phyloP scores from a whole-genome alignment of 192 early-diverging fungal genomes.

The Coemansia biformis region DNA sequence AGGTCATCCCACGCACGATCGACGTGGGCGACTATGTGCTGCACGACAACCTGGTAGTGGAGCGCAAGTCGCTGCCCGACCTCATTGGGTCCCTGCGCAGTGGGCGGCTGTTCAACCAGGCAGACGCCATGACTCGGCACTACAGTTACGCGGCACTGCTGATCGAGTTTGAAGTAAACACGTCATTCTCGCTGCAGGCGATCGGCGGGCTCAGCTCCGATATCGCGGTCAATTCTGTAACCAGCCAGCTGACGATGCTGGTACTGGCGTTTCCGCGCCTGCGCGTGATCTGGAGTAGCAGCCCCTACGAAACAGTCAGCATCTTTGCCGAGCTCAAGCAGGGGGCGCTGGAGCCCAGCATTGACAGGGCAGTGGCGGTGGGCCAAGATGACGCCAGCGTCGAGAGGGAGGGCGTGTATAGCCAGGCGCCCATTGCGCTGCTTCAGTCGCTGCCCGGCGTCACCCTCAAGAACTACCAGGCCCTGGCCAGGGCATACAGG shows the following conservation, averaged over 20 bases:
- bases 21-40: constrained; percentile 93
- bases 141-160: constrained; percentile 76
- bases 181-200: constrained; percentile 73
- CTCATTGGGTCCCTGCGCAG: constrained; percentile 75
- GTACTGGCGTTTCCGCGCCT: constrained; percentile 79
- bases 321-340: constrained; percentile 91
- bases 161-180: constrained; percentile 87
- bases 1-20: constrained; percentile 75
- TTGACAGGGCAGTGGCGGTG: constrained; percentile 58
- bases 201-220: constrained; percentile 41
- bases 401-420: constrained; percentile 62
- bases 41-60: constrained; percentile 78
- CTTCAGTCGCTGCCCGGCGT: constrained; percentile 85
- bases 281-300: constrained; percentile 80
- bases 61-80: constrained; percentile 89
- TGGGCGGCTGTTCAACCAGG: constrained; percentile 86
- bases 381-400: constrained; percentile 61
- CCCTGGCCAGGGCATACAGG: constrained; percentile 61
- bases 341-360: constrained; percentile 67
- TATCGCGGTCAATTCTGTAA: constrained; percentile 58
- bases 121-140: constrained; percentile 78
- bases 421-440: constrained; percentile 68
- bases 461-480: constrained; percentile 70
- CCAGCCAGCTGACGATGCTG: constrained; percentile 71
- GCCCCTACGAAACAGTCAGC: constrained; percentile 75